Base-by-base conservation (phyloP, 2,329 filamentous ascomycete genomes). In the Talaromyces amestolkiae region DNA sequence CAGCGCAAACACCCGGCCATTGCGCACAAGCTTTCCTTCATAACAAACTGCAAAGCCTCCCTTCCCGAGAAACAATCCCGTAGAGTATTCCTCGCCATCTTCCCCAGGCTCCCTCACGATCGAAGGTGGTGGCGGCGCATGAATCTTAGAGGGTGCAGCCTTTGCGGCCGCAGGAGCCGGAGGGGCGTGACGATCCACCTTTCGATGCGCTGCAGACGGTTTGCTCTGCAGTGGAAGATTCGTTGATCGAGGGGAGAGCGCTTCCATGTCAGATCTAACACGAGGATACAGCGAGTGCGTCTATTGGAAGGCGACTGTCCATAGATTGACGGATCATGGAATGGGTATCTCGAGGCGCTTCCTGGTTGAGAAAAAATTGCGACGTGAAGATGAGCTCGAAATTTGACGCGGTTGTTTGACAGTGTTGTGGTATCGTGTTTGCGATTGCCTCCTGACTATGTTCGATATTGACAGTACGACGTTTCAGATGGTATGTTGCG, bases 31-130 rank as follows among this genome's bases (percentile, higher is more conserved):
- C 47, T 75, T 76, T 2, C 81, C 82, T 69, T 83, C 80, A 64
- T 83, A 83, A 65, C 81, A 83, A 19, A 83, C 77, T 3, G 82
- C 82, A 71, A 84, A 84, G 0, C 82, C 82, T 43, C 82, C 82
- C 71, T 82, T 83, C 0, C 82, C 82, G 19, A 84, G 70, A 63
- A 81, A 82, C 31, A 69, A 74, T 11, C 81, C 82, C 1, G 79
- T 81, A 2, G 76, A 69, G 67, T 83, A 84, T 66, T 75, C 76
- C 70, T 83, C 81, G 22, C 77, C 77, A 63, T 77, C 72, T 37
- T 77, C 74, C 22, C 75, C 80, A 5, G 82, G 82, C 67, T 83
- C 82, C 33, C 73, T 70, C 13, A 84, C 77, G 58, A 79, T 69
- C 13, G 77, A 66, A 27, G 81, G 81, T 13, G 81, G 81, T 41